These are phyloP conservation scores for Pulveroboletus sp. DNA, from an alignment of 768 basidiomycete genomes.

Conservation along the genomic window DNA sequence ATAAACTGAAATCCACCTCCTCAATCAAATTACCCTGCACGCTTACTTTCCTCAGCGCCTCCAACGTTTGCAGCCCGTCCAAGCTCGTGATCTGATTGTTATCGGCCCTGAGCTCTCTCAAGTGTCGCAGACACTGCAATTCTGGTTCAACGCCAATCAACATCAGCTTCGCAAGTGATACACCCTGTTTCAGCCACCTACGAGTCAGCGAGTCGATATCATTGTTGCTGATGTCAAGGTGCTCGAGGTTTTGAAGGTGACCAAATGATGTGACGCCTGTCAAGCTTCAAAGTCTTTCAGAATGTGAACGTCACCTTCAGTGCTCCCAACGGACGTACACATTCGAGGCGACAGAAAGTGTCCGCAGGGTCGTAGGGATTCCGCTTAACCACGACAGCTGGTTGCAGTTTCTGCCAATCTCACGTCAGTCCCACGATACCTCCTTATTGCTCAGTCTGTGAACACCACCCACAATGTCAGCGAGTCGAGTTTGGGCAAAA, in stretches of 20 bases:
- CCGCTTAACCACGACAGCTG: constrained; percentile 78
- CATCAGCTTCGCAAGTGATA: background rate
- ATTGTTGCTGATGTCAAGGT: constrained; percentile 87
- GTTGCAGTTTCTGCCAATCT: constrained; percentile 57
- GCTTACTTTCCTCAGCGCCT: constrained; percentile 79
- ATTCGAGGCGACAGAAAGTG: constrained; percentile 74
- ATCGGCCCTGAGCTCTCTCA: constrained; percentile 89
- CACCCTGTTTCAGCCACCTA: constrained; percentile 39
- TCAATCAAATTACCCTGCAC: constrained; percentile 68
- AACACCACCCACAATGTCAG: constrained; percentile 62
- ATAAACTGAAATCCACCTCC: constrained; percentile 53
- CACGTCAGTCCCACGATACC: constrained; percentile 13
- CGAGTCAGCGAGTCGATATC: constrained; percentile 82
- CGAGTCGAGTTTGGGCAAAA: constrained; percentile 74
- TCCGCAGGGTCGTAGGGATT: constrained; percentile 64
- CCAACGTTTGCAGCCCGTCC: constrained; percentile 74
- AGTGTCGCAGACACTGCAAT: constrained; percentile 73
- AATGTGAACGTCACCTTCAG: constrained; percentile 8
- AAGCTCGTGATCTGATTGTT: constrained; percentile 71
- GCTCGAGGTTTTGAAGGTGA: constrained; percentile 82
- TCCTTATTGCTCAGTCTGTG: constrained; percentile 1
- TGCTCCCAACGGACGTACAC: constrained; percentile 38
- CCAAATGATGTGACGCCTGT: constrained; percentile 83
- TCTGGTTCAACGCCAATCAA: constrained; percentile 45
- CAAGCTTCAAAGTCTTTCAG: constrained; percentile 47